Evolutionary conservation across 805 yeast species (phyloP).

Genomic region (Hanseniaspora clermontiae): DNA sequence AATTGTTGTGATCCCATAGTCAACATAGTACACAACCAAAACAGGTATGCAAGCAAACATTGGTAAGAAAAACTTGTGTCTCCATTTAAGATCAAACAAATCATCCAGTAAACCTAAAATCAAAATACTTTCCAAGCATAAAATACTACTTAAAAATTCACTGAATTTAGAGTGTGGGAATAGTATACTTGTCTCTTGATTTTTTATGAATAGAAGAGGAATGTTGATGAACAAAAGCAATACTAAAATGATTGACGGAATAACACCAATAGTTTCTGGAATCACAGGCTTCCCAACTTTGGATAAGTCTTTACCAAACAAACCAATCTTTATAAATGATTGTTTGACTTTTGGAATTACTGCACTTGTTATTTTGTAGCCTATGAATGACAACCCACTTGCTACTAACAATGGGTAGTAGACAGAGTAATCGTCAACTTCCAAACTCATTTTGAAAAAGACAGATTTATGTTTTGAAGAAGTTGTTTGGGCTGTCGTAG

Average conservation of each 20-base stretch:
- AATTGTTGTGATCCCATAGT: constrained; percentile 82
- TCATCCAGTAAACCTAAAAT: constrained; percentile 87
- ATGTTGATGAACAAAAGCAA: constrained; percentile 72
- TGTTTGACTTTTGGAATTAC: constrained; percentile 59
- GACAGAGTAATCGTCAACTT: constrained; percentile 7
- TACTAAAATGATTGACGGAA: constrained; percentile 68
- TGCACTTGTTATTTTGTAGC: constrained; percentile 45
- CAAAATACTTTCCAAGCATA: constrained; percentile 73
- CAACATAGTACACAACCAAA: constrained; percentile 80
- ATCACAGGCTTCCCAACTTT: constrained; percentile 61
- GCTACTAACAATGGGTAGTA: constrained; percentile 11
- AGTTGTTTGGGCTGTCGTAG: too few relatives aligned
- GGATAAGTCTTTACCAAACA: constrained; percentile 74
- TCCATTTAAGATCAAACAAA: constrained; percentile 90
- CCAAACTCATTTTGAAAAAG: background rate
- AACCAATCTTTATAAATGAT: constrained; percentile 61
- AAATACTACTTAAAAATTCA: constrained; percentile 70
- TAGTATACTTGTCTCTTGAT: constrained; percentile 14
- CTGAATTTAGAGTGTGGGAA: constrained; percentile 78
- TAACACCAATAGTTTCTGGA: constrained; percentile 90
- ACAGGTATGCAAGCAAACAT: constrained; percentile 89
- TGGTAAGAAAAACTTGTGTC: constrained; percentile 91
- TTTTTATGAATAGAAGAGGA: constrained; percentile 72
- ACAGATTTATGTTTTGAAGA: too few relatives aligned
- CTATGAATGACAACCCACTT: constrained; percentile 28